Evolutionary conservation across 2,329 filamentous ascomycete species (phyloP).

Genomic region (Arthrobotrys sphaeroides): DNA sequence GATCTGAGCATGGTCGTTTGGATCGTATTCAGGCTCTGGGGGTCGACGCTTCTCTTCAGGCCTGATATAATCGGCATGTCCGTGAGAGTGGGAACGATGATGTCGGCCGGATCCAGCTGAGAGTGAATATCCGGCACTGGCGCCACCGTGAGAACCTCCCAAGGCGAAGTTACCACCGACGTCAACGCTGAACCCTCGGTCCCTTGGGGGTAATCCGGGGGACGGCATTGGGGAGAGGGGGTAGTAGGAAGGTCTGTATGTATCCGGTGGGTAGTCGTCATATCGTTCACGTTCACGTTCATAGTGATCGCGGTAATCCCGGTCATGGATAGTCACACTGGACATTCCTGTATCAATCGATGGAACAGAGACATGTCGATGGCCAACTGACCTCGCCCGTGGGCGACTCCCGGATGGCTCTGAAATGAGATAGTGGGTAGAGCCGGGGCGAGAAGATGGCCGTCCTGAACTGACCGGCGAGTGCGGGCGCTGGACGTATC

Average conservation of each 20-base stretch:
- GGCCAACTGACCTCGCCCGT: conserved; percentile 44
- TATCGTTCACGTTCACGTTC: conserved; percentile 18
- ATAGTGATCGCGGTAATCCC: conserved; percentile 5
- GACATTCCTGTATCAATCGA: conserved; percentile 34
- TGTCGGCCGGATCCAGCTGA: conserved; percentile 1
- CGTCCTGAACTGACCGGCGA: conserved; percentile 38
- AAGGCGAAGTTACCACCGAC: conserved; percentile 40
- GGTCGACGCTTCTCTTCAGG: conserved; percentile 37
- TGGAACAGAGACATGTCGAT: background rate
- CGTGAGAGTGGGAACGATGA: conserved; percentile 12
- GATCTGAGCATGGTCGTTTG: conserved; percentile 44
- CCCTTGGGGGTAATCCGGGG: conserved; percentile 30
- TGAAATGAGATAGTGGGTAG: conserved; percentile 29
- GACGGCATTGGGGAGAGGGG: conserved; percentile 46
- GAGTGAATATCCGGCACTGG: conserved; percentile 26
- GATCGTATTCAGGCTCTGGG: conserved; percentile 35
- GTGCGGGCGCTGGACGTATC: conserved; percentile 47
- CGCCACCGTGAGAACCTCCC: conserved; percentile 17
- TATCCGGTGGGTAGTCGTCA: conserved; percentile 39
- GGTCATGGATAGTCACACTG: conserved; percentile 29
- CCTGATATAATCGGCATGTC: conserved; percentile 20
- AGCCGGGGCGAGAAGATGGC: conserved; percentile 16
- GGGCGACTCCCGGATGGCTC: conserved; percentile 18
- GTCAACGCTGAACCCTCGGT: conserved; percentile 43
- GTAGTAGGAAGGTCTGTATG: conserved; percentile 40